Evolutionary conservation across 257 asterid genomes (phyloP).

Genomic region (Plantago ovata): DNA sequence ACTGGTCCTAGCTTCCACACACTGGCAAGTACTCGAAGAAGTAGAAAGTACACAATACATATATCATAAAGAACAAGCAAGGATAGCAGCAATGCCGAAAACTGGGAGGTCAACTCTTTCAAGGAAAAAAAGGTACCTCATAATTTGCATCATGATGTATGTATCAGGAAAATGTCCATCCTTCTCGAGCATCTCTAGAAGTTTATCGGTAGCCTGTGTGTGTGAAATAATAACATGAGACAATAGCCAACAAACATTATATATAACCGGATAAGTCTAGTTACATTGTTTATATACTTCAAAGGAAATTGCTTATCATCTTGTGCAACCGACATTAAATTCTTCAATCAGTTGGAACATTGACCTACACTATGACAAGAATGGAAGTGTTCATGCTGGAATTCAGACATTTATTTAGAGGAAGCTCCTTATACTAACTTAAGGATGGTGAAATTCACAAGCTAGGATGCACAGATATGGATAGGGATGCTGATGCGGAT

Average conservation of each 20-base stretch:
- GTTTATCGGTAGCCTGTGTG: conserved; percentile 71
- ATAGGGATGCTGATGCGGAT: too few relatives aligned
- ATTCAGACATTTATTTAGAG: too few relatives aligned
- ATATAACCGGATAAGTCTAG: too few relatives aligned
- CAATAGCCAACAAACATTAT: not conserved
- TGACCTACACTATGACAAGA: too few relatives aligned
- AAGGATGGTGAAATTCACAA: too few relatives aligned
- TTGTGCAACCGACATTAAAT: too few relatives aligned
- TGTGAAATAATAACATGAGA: conserved; percentile 5
- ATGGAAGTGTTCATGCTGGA: too few relatives aligned
- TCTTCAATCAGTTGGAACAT: too few relatives aligned
- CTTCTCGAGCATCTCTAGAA: conserved; percentile 65
- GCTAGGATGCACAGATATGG: too few relatives aligned
- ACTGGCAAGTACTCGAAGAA: not conserved
- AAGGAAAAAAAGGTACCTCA: conserved; percentile 57
- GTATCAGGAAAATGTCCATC: conserved; percentile 71
- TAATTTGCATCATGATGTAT: conserved; percentile 59
- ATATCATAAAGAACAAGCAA: conserved; percentile 1
- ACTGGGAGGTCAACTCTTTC: not conserved
- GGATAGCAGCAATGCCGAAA: not conserved
- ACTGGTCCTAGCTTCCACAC: not conserved
- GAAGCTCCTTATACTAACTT: too few relatives aligned
- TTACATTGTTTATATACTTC: too few relatives aligned
- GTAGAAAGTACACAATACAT: not conserved
- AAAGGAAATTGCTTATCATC: too few relatives aligned